Percentiles rank a stretch among this genome's conserved stretches.
Evolutionary conservation across 176 grass and related monocot genomes (phyloP).

Genomic region (Rhynchospora breviuscula): DNA sequence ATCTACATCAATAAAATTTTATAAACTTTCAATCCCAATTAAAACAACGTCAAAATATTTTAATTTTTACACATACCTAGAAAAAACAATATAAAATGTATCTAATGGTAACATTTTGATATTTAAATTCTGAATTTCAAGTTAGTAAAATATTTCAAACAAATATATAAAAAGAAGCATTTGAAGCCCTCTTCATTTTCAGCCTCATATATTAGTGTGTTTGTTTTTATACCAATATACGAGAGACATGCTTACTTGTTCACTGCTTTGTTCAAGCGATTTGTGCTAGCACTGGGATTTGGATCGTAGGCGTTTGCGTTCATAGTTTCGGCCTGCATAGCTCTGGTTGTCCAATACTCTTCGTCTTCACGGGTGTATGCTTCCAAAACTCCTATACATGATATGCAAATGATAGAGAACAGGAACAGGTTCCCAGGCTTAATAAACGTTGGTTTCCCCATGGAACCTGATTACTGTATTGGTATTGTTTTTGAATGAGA

Average conservation of each 20-base stretch:
- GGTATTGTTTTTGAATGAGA: neutral
- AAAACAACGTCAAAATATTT: neutral
- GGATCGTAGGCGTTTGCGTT: conserved; percentile 38
- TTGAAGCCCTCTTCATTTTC: neutral
- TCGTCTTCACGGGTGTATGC: conserved; percentile 2
- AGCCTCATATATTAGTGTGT: neutral
- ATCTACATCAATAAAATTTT: neutral
- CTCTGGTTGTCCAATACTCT: conserved; percentile 50
- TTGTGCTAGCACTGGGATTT: conserved; percentile 33
- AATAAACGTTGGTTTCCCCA: neutral
- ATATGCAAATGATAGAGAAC: conserved; percentile 10
- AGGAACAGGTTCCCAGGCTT: conserved; percentile 12
- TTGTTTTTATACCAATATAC: neutral
- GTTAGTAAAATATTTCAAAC: neutral
- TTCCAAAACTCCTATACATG: conserved; percentile 2
- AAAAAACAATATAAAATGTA: neutral
- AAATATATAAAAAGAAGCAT: neutral
- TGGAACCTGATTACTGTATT: conserved; percentile 9
- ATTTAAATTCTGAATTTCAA: neutral
- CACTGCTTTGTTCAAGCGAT: conserved; percentile 43
- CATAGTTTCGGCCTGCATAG: conserved; percentile 7
- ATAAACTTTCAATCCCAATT: neutral
- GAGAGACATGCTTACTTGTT: conserved; percentile 26
- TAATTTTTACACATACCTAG: neutral
- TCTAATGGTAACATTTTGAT: neutral